Evolutionary conservation across 257 asterid species (phyloP).

Genomic region (Eucommia ulmoides): DNA sequence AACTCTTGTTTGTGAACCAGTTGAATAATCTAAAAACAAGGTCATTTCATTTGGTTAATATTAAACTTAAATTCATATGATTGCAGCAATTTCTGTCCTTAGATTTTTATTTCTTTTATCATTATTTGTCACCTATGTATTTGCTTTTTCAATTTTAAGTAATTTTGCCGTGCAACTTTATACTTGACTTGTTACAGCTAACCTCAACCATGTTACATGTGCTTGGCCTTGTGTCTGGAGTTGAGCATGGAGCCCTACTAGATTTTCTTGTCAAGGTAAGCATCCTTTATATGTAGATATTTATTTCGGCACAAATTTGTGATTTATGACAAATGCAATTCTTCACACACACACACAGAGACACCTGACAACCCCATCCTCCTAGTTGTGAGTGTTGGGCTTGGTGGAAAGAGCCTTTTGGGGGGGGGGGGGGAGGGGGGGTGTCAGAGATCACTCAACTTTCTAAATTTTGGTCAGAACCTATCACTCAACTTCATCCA

Average conservation of each 20-base stretch:
- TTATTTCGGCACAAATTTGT: neutral
- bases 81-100: neutral
- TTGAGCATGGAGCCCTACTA: conserved; percentile 33
- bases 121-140: neutral
- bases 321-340: neutral
- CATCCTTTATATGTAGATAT: neutral
- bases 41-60: neutral
- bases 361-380: neutral
- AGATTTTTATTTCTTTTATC: neutral
- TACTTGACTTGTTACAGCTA: conserved; percentile 42
- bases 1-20: neutral
- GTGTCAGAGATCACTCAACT: too few species aligned
- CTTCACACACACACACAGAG: neutral
- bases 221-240: conserved; percentile 66
- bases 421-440: too few species aligned
- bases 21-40: neutral
- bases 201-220: conserved; percentile 87
- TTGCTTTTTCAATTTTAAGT: neutral
- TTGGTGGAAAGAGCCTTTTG: too few species aligned
- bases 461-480: too few species aligned
- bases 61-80: neutral
- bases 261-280: conserved; percentile 75
- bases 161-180: neutral
- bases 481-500: too few species aligned
- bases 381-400: neutral